Percentiles rank a stretch among this genome's conserved stretches.
These are phyloP conservation scores for Mitragyna speciosa DNA, from an alignment of 257 asterid species.

Conservation along the genomic window DNA sequence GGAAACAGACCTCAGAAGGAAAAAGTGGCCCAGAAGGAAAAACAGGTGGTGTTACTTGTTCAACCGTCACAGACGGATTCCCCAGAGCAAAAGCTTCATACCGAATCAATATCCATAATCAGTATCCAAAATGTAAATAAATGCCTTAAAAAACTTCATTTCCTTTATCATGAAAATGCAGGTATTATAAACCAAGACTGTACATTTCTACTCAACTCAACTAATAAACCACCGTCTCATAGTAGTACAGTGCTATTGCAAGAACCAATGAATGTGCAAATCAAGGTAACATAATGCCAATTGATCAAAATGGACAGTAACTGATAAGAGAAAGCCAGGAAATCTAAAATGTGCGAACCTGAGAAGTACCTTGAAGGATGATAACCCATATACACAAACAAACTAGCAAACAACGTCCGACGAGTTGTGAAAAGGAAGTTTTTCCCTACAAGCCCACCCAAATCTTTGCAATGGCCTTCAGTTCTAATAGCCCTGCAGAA, in stretches of 20 bases:
- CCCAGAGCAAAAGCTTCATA: slow-evolving; percentile 83
- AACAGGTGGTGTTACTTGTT: slow-evolving; percentile 77
- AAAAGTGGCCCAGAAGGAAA: slow-evolving; percentile 68
- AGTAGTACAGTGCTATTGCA: not conserved
- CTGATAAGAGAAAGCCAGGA: slow-evolving; percentile 5
- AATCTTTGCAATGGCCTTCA: slow-evolving; percentile 25
- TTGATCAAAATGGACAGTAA: too few species aligned
- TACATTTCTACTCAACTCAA: not conserved
- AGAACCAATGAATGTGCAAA: not conserved
- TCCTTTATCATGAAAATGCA: not conserved
- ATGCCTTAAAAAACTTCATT: not conserved
- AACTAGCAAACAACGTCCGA: slow-evolving; percentile 57
- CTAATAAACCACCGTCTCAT: not conserved
- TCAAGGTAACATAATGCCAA: not conserved
- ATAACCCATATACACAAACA: slow-evolving; percentile 47
- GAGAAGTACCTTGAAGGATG: slow-evolving; percentile 73
- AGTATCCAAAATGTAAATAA: not conserved
- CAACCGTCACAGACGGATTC: slow-evolving; percentile 81
- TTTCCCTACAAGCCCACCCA: slow-evolving; percentile 31
- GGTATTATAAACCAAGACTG: not conserved
- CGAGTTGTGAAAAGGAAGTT: slow-evolving; percentile 43
- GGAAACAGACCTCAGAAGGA: slow-evolving; percentile 71
- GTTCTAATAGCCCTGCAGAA: slow-evolving; percentile 37
- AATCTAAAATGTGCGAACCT: slow-evolving; percentile 60
- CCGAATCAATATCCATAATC: slow-evolving; percentile 6